Conservation (phyloP, 257 asterid genomes). For the Solanum etuberosum region DNA sequence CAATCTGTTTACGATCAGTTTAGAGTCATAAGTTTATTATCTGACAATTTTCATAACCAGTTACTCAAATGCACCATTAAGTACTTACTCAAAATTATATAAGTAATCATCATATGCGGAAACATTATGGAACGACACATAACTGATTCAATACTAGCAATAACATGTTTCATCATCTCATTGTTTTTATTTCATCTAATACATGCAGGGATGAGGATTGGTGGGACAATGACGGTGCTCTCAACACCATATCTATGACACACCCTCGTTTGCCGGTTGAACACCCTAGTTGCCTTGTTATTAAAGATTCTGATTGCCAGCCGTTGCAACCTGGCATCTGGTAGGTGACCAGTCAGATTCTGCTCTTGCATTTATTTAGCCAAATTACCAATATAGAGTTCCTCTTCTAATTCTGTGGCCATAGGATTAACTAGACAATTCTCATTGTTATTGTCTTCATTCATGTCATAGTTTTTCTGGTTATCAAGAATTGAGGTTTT, state of each 20-base stretch:
- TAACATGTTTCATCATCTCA: background rate
- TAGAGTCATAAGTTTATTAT: background rate
- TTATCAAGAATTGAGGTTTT: no score
- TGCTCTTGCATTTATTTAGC: no score
- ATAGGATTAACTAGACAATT: background rate
- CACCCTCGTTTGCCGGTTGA: constrained; percentile 91
- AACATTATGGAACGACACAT: background rate
- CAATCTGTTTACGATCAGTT: background rate
- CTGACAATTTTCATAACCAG: background rate
- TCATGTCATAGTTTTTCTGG: no score
- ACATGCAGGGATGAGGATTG: constrained; percentile 83
- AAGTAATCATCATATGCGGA: background rate
- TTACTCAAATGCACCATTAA: background rate
- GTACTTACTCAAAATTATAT: background rate
- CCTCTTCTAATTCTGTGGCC: background rate
- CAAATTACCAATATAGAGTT: no score
- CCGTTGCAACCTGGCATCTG: constrained; percentile 88
- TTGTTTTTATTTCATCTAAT: background rate
- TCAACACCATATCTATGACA: constrained; percentile 94
- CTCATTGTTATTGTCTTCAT: background rate
- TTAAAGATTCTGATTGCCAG: constrained; percentile 75
- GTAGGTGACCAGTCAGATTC: constrained; percentile 23
- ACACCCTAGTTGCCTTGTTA: constrained; percentile 54
- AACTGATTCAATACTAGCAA: no score
- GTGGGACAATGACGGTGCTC: constrained; percentile 99